These are phyloP conservation scores for Calonectria ilicicola DNA, from an alignment of 2,329 filamentous ascomycete species.

Conservation along the genomic window DNA sequence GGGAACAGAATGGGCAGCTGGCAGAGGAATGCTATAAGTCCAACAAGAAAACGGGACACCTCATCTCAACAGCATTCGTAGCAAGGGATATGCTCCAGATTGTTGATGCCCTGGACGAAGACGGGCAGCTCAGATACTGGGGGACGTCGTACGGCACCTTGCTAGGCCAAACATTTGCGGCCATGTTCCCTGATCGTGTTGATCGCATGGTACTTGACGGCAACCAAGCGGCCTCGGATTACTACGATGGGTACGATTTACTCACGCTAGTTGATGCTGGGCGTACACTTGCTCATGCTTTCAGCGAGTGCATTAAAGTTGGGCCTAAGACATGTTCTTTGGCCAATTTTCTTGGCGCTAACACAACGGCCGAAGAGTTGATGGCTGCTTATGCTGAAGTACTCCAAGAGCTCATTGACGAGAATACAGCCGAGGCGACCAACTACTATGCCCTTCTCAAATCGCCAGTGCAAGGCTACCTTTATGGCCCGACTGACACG, in stretches of 20 bases:
- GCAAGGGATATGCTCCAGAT: not conserved
- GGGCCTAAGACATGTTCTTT: not conserved
- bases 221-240: not conserved
- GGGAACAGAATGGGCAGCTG: not conserved
- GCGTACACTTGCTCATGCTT: not conserved
- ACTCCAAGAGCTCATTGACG: not conserved
- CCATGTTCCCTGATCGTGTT: slow-evolving; percentile 4
- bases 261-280: not conserved
- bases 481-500: not conserved
- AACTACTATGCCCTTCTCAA: not conserved
- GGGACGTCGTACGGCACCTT: not conserved
- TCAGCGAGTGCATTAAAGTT: not conserved
- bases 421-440: not conserved
- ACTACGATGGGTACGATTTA: not conserved
- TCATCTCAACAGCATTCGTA: not conserved
- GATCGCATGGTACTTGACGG: not conserved
- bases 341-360: not conserved
- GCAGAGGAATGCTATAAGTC: not conserved
- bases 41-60: not conserved
- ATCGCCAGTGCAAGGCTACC: accelerated
- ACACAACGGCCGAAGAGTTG: not conserved
- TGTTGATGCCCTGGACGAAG: not conserved
- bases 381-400: not conserved
- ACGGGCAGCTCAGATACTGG: not conserved
- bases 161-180: not conserved